Evolutionary conservation across 2,329 filamentous ascomycete species (phyloP).

Genomic region (Dactylonectria macrodidyma): DNA sequence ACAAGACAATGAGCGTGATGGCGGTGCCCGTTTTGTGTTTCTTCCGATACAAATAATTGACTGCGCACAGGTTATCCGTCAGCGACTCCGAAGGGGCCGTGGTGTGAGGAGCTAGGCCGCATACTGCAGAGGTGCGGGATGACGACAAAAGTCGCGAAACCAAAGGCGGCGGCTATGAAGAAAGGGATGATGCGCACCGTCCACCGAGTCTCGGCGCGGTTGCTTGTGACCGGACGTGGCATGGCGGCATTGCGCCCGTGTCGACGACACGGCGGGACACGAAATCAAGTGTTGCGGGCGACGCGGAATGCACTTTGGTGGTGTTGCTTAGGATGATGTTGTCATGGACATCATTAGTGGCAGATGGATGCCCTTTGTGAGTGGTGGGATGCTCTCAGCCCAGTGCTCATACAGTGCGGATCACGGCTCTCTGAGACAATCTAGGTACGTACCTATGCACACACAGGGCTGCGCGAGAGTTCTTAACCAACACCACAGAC

Average conservation of each 20-base stretch:
- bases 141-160: constrained; percentile 80
- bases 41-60: constrained; percentile 77
- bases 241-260: constrained; percentile 52
- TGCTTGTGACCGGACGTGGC: constrained; percentile 47
- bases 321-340: background rate
- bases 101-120: constrained; percentile 49
- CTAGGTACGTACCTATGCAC: background rate
- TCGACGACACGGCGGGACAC: constrained; percentile 17
- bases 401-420: background rate
- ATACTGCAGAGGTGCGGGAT: constrained; percentile 78
- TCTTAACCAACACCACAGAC: constrained; percentile 1
- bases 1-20: constrained; percentile 79
- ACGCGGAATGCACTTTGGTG: constrained; percentile 27
- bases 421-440: background rate
- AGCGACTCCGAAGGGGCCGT: constrained; percentile 14
- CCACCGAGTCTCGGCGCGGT: constrained; percentile 51
- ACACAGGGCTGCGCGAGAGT: background rate
- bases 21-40: constrained; percentile 69
- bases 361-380: background rate
- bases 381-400: background rate
- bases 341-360: background rate
- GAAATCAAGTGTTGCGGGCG: constrained; percentile 17
- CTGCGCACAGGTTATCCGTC: constrained; percentile 50
- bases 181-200: constrained; percentile 75
- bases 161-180: constrained; percentile 76